Percentiles rank a stretch among this genome's conserved stretches.
phyloP scores from a whole-genome alignment of 306 rosid genomes.

The Sophora flavescens region DNA sequence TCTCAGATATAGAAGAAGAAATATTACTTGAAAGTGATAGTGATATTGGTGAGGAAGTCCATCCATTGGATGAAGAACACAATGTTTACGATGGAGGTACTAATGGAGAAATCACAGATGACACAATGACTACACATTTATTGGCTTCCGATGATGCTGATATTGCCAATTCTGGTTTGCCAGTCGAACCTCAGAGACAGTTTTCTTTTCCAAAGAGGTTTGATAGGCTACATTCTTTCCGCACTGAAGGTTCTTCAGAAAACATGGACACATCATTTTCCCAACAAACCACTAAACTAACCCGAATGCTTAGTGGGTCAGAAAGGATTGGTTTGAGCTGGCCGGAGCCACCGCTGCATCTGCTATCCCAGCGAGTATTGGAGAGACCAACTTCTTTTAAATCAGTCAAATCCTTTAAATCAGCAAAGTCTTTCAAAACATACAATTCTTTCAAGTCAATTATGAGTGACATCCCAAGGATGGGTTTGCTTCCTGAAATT shows the following conservation, averaged over 20 bases:
- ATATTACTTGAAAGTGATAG: conserved; percentile 79
- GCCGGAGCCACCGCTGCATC: conserved; percentile 92
- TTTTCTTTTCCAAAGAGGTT: conserved; percentile 69
- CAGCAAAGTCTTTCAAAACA: conserved; percentile 70
- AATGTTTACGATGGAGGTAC: conserved; percentile 49
- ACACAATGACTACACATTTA: conserved; percentile 39
- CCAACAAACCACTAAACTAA: conserved; percentile 62
- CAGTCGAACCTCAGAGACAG: conserved; percentile 50
- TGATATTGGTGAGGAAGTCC: conserved; percentile 88
- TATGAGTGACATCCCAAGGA: conserved; percentile 56
- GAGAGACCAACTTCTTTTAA: conserved; percentile 78
- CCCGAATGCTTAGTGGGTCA: conserved; percentile 82
- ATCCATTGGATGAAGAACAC: conserved; percentile 74
- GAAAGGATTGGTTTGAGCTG: conserved; percentile 97
- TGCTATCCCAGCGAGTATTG: conserved; percentile 67
- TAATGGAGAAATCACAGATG: conserved; percentile 38
- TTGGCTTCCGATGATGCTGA: conserved; percentile 53
- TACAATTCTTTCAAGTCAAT: conserved; percentile 77
- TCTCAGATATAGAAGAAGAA: conserved; percentile 86
- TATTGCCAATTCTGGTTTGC: conserved; percentile 45
- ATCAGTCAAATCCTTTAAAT: conserved; percentile 70
- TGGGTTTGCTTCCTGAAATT: conserved; percentile 71
- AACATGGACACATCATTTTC: conserved; percentile 54
- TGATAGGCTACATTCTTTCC: conserved; percentile 59
- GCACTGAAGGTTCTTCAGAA: conserved; percentile 46